These are phyloP conservation scores for Globisporangium nodosum DNA, from an alignment of 352 stramenopile genomes.

Conservation along the genomic window DNA sequence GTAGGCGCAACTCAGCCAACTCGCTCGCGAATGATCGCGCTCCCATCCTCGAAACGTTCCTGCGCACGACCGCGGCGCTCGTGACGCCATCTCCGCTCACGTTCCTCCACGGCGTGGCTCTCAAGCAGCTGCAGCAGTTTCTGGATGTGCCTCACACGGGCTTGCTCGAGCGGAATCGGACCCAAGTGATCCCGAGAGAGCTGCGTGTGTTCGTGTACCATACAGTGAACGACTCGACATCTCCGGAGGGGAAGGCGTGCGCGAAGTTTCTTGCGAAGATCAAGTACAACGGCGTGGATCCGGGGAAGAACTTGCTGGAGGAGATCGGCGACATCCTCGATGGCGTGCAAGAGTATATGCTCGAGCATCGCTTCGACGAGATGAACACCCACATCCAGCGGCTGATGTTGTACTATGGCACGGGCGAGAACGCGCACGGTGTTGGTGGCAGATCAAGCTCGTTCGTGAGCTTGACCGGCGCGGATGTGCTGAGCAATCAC, in stretches of 20 bases:
- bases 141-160: conserved; percentile 67
- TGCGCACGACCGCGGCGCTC: conserved; percentile 59
- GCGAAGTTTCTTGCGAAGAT: conserved; percentile 69
- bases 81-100: conserved; percentile 73
- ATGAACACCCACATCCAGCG: conserved; percentile 63
- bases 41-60: conserved; percentile 72
- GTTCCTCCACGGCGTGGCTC: conserved; percentile 60
- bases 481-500: conserved; percentile 57
- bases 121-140: conserved; percentile 82
- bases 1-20: conserved; percentile 42
- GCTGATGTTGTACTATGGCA: conserved; percentile 42
- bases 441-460: conserved; percentile 43
- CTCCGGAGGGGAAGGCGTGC: conserved; percentile 74
- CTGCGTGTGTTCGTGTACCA: conserved; percentile 80
- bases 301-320: conserved; percentile 54
- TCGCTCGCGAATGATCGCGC: conserved; percentile 64
- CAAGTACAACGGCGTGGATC: conserved; percentile 32
- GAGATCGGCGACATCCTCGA: conserved; percentile 77
- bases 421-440: conserved; percentile 9
- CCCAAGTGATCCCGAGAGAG: conserved; percentile 68
- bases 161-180: conserved; percentile 70
- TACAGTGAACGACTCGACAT: conserved; percentile 69
- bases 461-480: conserved; percentile 56
- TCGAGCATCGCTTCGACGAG: conserved; percentile 77
- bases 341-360: conserved; percentile 82